These are phyloP conservation scores for Dioscorea zingiberensis DNA, from an alignment of 106 monocot genomes.

Conservation along the genomic window DNA sequence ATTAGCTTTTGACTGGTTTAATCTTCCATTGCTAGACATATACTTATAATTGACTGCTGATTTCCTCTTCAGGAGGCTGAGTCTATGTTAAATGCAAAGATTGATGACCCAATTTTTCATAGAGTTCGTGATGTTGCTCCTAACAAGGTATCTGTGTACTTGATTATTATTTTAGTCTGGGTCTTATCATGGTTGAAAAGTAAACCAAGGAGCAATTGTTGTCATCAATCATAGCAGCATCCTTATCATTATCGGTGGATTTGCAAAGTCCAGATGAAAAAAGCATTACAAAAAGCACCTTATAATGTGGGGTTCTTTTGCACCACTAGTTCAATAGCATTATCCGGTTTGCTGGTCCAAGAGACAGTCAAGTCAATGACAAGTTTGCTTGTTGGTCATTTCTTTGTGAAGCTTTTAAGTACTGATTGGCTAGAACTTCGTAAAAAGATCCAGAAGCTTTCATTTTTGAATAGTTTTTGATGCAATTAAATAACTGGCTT, in stretches of 20 bases:
- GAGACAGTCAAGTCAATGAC: background rate
- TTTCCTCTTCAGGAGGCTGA: constrained; percentile 42
- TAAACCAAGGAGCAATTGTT: background rate
- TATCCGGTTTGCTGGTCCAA: background rate
- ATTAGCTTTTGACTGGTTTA: background rate
- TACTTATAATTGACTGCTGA: background rate
- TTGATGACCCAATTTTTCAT: constrained; percentile 42
- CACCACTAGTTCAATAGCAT: background rate
- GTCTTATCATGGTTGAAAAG: background rate
- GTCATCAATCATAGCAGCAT: background rate
- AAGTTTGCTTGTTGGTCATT: too few relatives aligned
- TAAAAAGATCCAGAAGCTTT: background rate
- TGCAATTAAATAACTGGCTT: background rate
- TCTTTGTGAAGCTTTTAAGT: background rate
- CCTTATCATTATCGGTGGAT: background rate
- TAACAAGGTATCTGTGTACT: constrained; percentile 46
- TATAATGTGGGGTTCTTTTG: background rate
- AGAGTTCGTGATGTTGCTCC: constrained; percentile 73
- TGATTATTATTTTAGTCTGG: background rate
- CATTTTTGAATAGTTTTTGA: background rate
- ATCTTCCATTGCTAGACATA: too few relatives aligned
- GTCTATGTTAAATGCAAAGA: constrained; percentile 30
- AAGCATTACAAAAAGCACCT: background rate
- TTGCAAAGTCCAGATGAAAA: background rate
- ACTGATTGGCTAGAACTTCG: background rate